Evolutionary conservation across 2,329 filamentous ascomycete genomes (phyloP), one percentile per base, ranked within the genome.

Genomic region (Aspergillus phoenicis): DNA sequence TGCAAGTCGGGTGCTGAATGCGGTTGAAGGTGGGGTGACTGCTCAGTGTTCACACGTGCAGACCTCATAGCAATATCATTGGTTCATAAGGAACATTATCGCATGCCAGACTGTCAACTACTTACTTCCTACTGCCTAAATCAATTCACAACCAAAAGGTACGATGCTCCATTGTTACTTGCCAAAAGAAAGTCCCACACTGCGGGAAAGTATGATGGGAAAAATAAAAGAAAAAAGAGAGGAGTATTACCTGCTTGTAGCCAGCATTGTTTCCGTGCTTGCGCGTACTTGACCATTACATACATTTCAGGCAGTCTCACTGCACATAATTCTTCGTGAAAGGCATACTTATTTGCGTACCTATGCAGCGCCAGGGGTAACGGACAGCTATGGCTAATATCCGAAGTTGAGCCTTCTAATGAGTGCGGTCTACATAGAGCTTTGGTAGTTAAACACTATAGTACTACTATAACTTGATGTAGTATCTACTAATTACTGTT

Each of bases 41-140:
- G 39, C 30, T 47, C 13, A 47, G 39, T 28, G 28, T 13, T 26
- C 41, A 33, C 53, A 56, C 53, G 53, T 56, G 53, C 43, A n/a
- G 53, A 47, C 39, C n/a, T 47, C 17, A 22, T 20, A 5, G 24
- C 10, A 2, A 22, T 47, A 33, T 24, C 3, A 56, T 56, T 56
- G 53, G 39, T 11, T 33, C 24, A 36, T 36, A 47, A 22, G 22
- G 15, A 11, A 28, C 26, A 51, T 30, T 51, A 51, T 51, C 47
- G 30, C 24, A 39, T 53, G 52, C 33, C 41, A 24, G 11, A 45
- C 41, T 24, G 20, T 22, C 13, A 45, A 43, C n/a, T 20, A 17
- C 39, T 11, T 26, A 36, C 33, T 36, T 36, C 33, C 33, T 45
- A 22, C 17, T 45, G 13, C 41, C 11, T 13, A 10, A 15, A 36